phyloP scores from a whole-genome alignment of 805 yeast species.

The Kregervanrija pseudodelftensis region DNA sequence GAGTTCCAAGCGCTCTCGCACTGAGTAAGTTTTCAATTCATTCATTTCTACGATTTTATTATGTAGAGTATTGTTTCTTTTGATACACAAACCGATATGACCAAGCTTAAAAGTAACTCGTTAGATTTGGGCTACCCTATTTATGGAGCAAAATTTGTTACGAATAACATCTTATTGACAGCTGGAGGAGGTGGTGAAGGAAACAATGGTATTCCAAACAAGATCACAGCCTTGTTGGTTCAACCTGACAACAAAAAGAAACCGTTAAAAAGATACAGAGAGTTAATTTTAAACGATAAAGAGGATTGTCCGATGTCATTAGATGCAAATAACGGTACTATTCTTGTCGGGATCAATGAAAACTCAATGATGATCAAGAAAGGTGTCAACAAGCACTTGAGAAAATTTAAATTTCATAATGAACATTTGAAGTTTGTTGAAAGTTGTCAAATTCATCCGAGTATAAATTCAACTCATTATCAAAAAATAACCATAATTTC shows the following conservation, averaged over 20 bases:
- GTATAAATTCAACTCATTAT: conserved; percentile 46
- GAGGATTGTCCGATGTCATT: conserved; percentile 89
- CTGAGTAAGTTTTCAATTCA: too few relatives aligned
- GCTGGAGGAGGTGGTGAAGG: conserved; percentile 98
- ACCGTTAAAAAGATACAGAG: conserved; percentile 53
- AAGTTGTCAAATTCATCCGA: conserved; percentile 50
- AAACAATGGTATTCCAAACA: conserved; percentile 80
- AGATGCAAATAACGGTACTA: conserved; percentile 46
- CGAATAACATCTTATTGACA: conserved; percentile 53
- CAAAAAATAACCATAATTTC: conserved; percentile 57
- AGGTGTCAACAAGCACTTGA: conserved; percentile 62
- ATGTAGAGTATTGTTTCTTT: too few relatives aligned
- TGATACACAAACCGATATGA: conserved; percentile 12
- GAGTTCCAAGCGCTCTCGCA: too few relatives aligned
- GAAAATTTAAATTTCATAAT: conserved; percentile 54
- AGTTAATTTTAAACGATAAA: conserved; percentile 40
- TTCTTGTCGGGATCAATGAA: conserved; percentile 75
- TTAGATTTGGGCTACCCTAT: conserved; percentile 61
- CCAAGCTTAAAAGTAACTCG: conserved; percentile 17
- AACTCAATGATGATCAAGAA: conserved; percentile 48
- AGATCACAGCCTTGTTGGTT: conserved; percentile 58
- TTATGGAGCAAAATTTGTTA: conserved; percentile 67
- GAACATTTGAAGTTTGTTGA: conserved; percentile 56
- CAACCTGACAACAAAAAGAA: conserved; percentile 43
- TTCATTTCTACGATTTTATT: too few relatives aligned